Evolutionary conservation across 768 basidiomycete genomes (phyloP).

Genomic region (Leucosporidium scottii): DNA sequence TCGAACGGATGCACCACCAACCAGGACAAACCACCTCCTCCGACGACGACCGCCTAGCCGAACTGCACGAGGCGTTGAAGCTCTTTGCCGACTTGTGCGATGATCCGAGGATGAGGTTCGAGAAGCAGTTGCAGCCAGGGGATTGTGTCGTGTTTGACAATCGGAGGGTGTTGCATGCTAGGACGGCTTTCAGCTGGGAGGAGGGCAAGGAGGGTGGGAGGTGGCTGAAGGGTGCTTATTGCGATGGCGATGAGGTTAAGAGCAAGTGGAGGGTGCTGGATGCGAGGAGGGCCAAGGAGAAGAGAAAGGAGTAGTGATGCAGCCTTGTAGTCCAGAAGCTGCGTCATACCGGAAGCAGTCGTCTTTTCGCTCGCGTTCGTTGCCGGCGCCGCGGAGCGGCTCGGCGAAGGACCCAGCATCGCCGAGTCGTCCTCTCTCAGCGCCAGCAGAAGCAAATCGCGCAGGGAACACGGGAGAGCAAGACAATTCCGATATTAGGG

Average conservation of each 20-base stretch:
- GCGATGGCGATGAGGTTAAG: slow-evolving; percentile 55
- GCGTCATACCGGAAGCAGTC: too few species aligned
- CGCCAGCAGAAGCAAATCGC: too few species aligned
- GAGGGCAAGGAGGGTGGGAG: slow-evolving; percentile 50
- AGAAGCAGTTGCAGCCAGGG: slow-evolving; percentile 67
- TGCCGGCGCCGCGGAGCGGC: too few species aligned
- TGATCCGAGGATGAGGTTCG: slow-evolving; percentile 50
- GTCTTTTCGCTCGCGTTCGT: too few species aligned
- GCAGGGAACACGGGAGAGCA: too few species aligned
- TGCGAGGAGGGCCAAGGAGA: background rate
- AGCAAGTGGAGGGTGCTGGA: slow-evolving; percentile 38
- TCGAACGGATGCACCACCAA: slow-evolving; percentile 49
- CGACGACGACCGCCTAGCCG: slow-evolving; percentile 12
- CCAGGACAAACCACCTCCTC: background rate
- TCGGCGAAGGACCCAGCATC: too few species aligned
- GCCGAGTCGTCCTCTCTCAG: too few species aligned
- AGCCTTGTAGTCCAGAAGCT: too few species aligned
- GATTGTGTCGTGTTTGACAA: slow-evolving; percentile 91
- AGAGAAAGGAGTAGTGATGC: background rate
- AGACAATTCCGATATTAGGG: too few species aligned
- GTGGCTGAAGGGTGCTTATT: slow-evolving; percentile 76
- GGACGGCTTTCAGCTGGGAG: slow-evolving; percentile 60
- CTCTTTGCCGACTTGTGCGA: slow-evolving; percentile 58
- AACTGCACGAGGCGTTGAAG: slow-evolving; percentile 48
- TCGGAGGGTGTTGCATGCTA: slow-evolving; percentile 75